phyloP scores from a whole-genome alignment of 1,139 yeast genomes.

The Suhomyces anneliseae region DNA sequence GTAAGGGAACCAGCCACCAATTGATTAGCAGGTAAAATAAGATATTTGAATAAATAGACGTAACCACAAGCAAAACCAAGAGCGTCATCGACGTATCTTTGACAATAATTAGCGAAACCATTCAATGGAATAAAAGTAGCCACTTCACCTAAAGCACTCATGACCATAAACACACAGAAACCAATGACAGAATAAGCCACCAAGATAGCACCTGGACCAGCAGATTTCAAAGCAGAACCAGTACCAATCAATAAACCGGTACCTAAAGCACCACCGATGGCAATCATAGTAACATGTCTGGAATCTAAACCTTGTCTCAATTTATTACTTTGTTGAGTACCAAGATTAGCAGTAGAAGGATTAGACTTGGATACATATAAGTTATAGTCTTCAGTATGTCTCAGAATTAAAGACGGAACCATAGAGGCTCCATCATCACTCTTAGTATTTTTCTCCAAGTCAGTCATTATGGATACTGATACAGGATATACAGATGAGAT shows the following conservation, averaged over 20 bases:
- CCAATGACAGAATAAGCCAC: constrained; percentile 64
- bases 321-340: constrained; percentile 48
- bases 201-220: constrained; percentile 71
- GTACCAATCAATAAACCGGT: constrained; percentile 75
- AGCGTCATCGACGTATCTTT: constrained; percentile 67
- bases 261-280: constrained; percentile 55
- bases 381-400: constrained; percentile 53
- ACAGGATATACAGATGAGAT: constrained; percentile 1
- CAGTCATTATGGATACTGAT: constrained; percentile 10
- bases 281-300: constrained; percentile 75
- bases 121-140: constrained; percentile 72
- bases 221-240: constrained; percentile 59
- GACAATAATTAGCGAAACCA: constrained; percentile 71
- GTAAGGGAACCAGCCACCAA: constrained; percentile 59
- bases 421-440: constrained; percentile 28
- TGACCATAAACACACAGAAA: constrained; percentile 62
- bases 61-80: constrained; percentile 78
- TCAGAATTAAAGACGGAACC: constrained; percentile 37
- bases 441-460: constrained; percentile 22
- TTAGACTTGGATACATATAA: constrained; percentile 46
- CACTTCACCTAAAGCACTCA: constrained; percentile 74
- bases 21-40: constrained; percentile 67
- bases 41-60: constrained; percentile 60
- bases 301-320: constrained; percentile 64
- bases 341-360: constrained; percentile 32